Evolutionary conservation across 805 yeast genomes (phyloP), one percentile per base, ranked within the genome.

Genomic region (Hanseniaspora osmophila): DNA sequence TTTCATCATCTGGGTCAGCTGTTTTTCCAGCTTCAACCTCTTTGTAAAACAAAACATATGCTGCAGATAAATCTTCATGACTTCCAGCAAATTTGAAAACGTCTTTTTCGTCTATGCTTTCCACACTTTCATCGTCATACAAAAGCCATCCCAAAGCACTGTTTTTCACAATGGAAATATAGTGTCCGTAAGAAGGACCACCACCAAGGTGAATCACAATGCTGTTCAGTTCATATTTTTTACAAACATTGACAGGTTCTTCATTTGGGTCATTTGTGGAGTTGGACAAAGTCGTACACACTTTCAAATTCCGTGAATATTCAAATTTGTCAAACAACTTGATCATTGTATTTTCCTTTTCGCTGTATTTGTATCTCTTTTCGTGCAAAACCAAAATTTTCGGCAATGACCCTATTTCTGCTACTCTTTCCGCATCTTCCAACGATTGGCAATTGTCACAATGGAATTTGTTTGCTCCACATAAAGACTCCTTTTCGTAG

Each of bases 101-200:
- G 52, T 81, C 86, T 37, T 75, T 68, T 50, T 86, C 95, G 52
- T 80, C 86, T 10, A 92, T 87, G 13, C 81, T 66, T 59, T 90
- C 96, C 1, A 90, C 96, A 5, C 92, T 79, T 61, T 92, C 97
- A 60, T 92, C 98, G 60, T 92, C 98, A 64, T 84, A 92, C 47
- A 92, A 64, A 30, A 92, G 65, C 98, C 98, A 92, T 0, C 95
- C 88, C 37, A 76, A 74, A 18, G 73, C 69, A 45, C 74, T 78
- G 5, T 87, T 80, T 57, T 86, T 86, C 48, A 92, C 81, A 5
- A 92, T 66, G 0, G 95, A 74, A 10, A 92, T 90, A 60, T 92
- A 92, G 60, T 92, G 98, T 0, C 98, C 98, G 63, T 88, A 96
- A 66, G 86, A 87, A 1, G 97, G 96, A 0, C 97, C 96, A 3